Conservation (phyloP, 352 stramenopile species). For the Lagenidium sp. region DNA sequence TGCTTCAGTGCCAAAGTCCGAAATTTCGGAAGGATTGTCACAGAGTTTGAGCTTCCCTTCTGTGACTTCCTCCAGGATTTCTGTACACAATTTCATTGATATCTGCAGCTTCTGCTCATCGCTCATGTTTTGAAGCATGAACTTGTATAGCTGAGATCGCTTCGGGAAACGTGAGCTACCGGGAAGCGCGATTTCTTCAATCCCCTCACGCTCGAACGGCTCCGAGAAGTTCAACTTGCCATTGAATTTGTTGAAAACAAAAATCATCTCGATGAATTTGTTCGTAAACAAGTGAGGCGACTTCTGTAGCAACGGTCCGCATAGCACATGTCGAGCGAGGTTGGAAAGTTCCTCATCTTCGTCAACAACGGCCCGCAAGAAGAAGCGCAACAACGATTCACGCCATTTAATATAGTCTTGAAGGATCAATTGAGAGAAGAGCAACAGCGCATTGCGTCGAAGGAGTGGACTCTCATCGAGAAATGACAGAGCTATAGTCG, state of each 20-base stretch:
- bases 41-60: slow-evolving; percentile 68
- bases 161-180: slow-evolving; percentile 47
- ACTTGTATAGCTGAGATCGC: slow-evolving; percentile 89
- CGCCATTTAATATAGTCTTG: slow-evolving; percentile 99
- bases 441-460: slow-evolving; percentile 91
- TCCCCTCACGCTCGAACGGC: slow-evolving; percentile 53
- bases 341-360: slow-evolving; percentile 89
- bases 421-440: slow-evolving; percentile 94
- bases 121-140: slow-evolving; percentile 91
- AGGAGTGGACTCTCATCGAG: slow-evolving; percentile 83
- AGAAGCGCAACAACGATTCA: slow-evolving; percentile 93
- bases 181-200: slow-evolving; percentile 48
- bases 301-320: slow-evolving; percentile 86
- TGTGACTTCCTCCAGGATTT: slow-evolving; percentile 89
- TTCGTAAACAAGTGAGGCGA: slow-evolving; percentile 92
- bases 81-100: slow-evolving; percentile 91
- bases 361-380: slow-evolving; percentile 92
- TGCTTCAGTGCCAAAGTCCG: slow-evolving; percentile 81
- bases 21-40: slow-evolving; percentile 66
- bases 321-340: slow-evolving; percentile 91
- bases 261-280: slow-evolving; percentile 96
- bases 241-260: slow-evolving; percentile 91
- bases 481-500: slow-evolving; percentile 92
- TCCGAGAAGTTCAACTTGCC: slow-evolving; percentile 54
- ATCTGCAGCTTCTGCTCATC: slow-evolving; percentile 96